Percentiles rank a stretch among this genome's conserved stretches.
Conservation (phyloP, 305 asterid species). For the Fraxinus angustifolia region DNA sequence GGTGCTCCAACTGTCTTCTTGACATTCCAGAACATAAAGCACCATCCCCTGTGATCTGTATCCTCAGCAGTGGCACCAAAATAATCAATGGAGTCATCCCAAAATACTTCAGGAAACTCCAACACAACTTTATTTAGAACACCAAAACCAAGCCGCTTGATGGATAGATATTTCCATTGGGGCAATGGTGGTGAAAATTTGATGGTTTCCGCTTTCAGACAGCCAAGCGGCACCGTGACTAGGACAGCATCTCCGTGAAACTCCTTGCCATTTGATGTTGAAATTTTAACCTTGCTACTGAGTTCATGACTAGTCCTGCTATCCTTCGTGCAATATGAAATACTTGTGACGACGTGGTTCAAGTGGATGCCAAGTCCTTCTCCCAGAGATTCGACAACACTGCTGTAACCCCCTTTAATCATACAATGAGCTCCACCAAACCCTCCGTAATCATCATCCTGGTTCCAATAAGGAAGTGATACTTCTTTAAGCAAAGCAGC, state of each 20-base stretch:
- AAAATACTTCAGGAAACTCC: slow-evolving; percentile 91
- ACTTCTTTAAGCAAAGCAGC: slow-evolving; percentile 91
- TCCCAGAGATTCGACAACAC: slow-evolving; percentile 82
- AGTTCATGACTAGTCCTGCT: slow-evolving; percentile 29
- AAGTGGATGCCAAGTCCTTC: slow-evolving; percentile 69
- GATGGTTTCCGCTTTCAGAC: slow-evolving; percentile 81
- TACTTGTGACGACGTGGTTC: slow-evolving; percentile 73
- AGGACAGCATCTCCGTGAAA: slow-evolving; percentile 88
- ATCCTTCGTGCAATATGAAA: slow-evolving; percentile 49
- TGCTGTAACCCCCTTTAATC: slow-evolving; percentile 96
- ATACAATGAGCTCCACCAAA: slow-evolving; percentile 99
- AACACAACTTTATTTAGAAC: slow-evolving; percentile 90
- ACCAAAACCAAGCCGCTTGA: slow-evolving; percentile 90
- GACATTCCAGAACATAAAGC: slow-evolving; percentile 99
- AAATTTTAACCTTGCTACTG: slow-evolving; percentile 62
- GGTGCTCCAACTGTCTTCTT: slow-evolving; percentile 98
- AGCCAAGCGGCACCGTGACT: slow-evolving; percentile 94
- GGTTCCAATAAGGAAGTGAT: slow-evolving; percentile 97
- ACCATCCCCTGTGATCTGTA: slow-evolving; percentile 75
- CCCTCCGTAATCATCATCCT: slow-evolving; percentile 94
- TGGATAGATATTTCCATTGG: slow-evolving; percentile 70
- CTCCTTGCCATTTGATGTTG: slow-evolving; percentile 70
- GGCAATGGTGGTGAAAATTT: slow-evolving; percentile 92
- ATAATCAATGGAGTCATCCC: slow-evolving; percentile 93
- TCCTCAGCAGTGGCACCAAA: slow-evolving; percentile 98